Conservation (phyloP, 352 stramenopile species). For the Globisporangium middletonii region DNA sequence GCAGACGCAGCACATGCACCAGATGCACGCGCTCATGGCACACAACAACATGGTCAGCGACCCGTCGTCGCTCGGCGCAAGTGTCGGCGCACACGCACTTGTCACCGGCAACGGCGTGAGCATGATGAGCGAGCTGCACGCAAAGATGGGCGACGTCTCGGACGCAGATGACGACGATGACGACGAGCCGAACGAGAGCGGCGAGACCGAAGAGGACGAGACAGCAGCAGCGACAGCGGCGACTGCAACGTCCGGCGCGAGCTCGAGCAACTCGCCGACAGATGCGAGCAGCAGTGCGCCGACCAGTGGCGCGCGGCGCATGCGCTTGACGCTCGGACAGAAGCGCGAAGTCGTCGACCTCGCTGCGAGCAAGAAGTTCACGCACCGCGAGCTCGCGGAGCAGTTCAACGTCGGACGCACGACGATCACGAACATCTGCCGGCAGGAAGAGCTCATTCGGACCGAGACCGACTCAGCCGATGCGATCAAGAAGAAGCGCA, state of each 20-base stretch:
- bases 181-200: conserved; percentile 9
- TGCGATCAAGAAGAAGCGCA: conserved; percentile 80
- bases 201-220: conserved; percentile 12
- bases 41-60: conserved; percentile 10
- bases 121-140: conserved; percentile 19
- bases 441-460: conserved; percentile 77
- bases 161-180: conserved; percentile 12
- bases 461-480: conserved; percentile 84
- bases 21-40: conserved; percentile 15
- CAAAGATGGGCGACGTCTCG: conserved; percentile 14
- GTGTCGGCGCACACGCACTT: conserved; percentile 2
- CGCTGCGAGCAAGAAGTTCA: conserved; percentile 81
- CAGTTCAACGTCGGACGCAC: conserved; percentile 78
- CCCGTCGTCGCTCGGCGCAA: conserved; percentile 5
- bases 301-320: conserved; percentile 25
- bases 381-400: conserved; percentile 73
- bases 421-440: conserved; percentile 85
- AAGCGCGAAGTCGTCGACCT: conserved; percentile 85
- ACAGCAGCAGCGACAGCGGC: background rate
- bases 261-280: background rate
- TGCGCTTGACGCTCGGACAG: conserved; percentile 76
- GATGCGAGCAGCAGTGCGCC: conserved; percentile 16
- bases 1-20: conserved; percentile 15
- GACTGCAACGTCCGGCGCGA: background rate
- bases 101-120: conserved; percentile 1